Evolutionary conservation across 495 filamentous ascomycete genomes (phyloP), one percentile per base, ranked within the genome.

Genomic region (Paragyromitra xinjiangensis): DNA sequence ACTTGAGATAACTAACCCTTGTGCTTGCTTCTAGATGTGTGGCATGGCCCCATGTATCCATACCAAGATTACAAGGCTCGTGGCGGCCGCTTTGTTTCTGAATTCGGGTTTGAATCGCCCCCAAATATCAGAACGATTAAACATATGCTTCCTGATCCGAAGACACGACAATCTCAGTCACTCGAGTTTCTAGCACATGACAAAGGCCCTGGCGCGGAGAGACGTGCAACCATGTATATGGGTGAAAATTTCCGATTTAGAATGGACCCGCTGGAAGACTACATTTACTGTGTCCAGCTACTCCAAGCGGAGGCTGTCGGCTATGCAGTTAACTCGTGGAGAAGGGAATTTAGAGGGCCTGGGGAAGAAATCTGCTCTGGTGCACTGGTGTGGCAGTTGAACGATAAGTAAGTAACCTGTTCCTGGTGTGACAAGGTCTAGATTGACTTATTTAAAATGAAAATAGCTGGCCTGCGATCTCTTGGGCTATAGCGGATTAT

Each of bases 181-280:
- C 86, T 97, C 0, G 94, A 97, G 82, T 97, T 97, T 85, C 92
- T 95, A 74, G 94, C 93, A 78, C 92, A 95, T 83, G 94, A 95
- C 83, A 96, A 96, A 84, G 94, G 92, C 0, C 89, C 91, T 55
- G 92, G 91, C 1, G 90, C 94, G 82, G 90, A 93, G 82, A 87
- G 93, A 44, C 85, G 92, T 55, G 86, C 95, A 69, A 89, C 90
- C 19, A 89, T 90, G 6, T 96, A 95, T 80, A 84, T 94, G 19
- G 89, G 89, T 9, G 92, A 95, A 80, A 94, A 94, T 84, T 87
- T 92, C 53, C 86, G 88, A 3, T 81, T 85, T n/a, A 81, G 80
- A 12, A 75, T 78, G 75, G 70, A 78, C 71, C 92, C 91, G 75
- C 89, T 78, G 1, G 70, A 75, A 62, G 75, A 78, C 62, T 75